Conservation (phyloP, 108 stramenopile species). For the Conticribra guillardii region DNA sequence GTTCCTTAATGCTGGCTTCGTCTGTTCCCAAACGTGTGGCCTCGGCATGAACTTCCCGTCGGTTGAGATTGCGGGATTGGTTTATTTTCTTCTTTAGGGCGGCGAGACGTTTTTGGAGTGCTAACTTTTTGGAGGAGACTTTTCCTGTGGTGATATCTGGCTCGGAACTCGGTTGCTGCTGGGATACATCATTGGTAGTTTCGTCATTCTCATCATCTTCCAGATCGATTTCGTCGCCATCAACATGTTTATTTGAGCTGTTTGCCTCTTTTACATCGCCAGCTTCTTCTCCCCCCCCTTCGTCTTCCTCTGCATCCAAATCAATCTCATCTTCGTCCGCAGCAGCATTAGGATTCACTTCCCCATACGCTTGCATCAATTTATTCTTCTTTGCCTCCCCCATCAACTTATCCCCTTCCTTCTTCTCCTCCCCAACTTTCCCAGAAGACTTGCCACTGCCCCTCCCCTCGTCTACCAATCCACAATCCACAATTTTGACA, state of each 20-base stretch:
- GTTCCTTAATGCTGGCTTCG: slow-evolving; percentile 65
- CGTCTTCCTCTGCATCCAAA: slow-evolving; percentile 51
- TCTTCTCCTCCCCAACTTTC: slow-evolving; percentile 14
- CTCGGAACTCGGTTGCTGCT: slow-evolving; percentile 43
- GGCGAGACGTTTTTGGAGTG: slow-evolving; percentile 71
- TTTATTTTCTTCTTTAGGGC: slow-evolving; percentile 86
- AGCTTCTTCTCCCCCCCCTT: slow-evolving; percentile 22
- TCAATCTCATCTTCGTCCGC: slow-evolving; percentile 54
- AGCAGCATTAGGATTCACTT: not conserved
- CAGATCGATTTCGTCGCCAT: slow-evolving; percentile 41
- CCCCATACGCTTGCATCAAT: slow-evolving; percentile 43
- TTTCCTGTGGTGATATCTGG: slow-evolving; percentile 21
- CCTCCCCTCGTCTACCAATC: slow-evolving; percentile 51
- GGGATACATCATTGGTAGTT: slow-evolving; percentile 39
- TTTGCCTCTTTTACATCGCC: slow-evolving; percentile 1
- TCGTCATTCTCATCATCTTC: slow-evolving; percentile 29
- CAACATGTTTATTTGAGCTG: slow-evolving; percentile 13
- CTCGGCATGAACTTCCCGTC: slow-evolving; percentile 75
- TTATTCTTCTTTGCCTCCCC: slow-evolving; percentile 52
- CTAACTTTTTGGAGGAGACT: slow-evolving; percentile 47
- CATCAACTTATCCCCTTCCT: slow-evolving; percentile 28
- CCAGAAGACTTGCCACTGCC: slow-evolving; percentile 26
- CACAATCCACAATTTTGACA: slow-evolving; percentile 65
- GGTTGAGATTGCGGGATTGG: slow-evolving; percentile 86
- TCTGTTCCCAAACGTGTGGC: slow-evolving; percentile 76